Evolutionary conservation across 371 early-diverging fungal genomes (phyloP), one percentile per base, ranked within the genome.

Genomic region (Choanephora cucurbitarum): DNA sequence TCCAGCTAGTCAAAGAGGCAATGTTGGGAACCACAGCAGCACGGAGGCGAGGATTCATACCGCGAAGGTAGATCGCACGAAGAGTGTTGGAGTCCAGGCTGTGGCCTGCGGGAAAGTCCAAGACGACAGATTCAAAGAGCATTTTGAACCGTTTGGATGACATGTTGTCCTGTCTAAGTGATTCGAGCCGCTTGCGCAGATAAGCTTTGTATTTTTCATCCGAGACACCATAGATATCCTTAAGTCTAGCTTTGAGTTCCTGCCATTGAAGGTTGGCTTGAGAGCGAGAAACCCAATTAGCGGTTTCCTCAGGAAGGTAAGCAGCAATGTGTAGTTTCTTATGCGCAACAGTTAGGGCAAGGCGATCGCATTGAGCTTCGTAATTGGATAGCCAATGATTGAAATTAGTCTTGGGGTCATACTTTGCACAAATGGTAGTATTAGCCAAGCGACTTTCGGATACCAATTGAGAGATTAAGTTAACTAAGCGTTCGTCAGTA

Each of bases 381-480:
- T 40, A 40, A 40, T 40, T 4, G 17, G 40, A 13, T 40, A 40
- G 17, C 40, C 40, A 40, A 40, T 40, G 40, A 40, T 17, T 40
- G 11, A 40, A 40, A 17, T 40, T 40, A 17, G 40, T 17, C 40
- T 40, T 40, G 40, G 40, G 17, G 3, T 40, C 17, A 40, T 40
- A 40, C 40, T 40, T 40, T 2, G 40, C 4, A 40, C 40, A 40
- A 40, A 40, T 40, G 40, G 17, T 17, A 40, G 40, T 40, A 40
- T 40, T 13, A 10, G 40, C 28, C 28, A 28, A 28, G 37, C 48
- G 37, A 23, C 49, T 41, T 31, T 55, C 56, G 1, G 49, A 13
- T 3, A 55, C 5, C 42, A 48, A 15, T 23, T 46, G 18, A 24
- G 39, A 19, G 13, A 55, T 33, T 22, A 47, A 19, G 7, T 14